These are phyloP conservation scores for Podospora tetraspora DNA, from an alignment of 495 filamentous ascomycete species.

Conservation along the genomic window DNA sequence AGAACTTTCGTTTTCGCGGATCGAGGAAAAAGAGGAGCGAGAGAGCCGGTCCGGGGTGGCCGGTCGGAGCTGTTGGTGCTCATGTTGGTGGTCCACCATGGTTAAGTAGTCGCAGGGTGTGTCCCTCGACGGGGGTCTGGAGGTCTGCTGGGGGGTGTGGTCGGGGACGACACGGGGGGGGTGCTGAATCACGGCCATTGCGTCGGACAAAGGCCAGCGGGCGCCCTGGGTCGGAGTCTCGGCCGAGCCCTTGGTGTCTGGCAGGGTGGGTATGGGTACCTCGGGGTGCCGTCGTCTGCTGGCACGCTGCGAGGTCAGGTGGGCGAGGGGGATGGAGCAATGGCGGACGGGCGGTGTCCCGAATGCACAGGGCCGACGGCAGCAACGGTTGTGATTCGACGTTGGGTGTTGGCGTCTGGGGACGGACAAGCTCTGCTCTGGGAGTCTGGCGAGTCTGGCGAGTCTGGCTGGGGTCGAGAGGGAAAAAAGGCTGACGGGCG, in stretches of 20 bases:
- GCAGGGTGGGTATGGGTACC: not conserved
- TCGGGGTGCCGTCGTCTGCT: not conserved
- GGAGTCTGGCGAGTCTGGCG: not conserved
- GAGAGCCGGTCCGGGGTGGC: conserved; percentile 36
- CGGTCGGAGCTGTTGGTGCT: conserved; percentile 15
- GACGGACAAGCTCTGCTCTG: too few species aligned
- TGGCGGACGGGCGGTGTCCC: not conserved
- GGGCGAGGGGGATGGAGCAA: not conserved
- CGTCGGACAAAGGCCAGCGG: conserved; percentile 11
- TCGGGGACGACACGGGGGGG: conserved; percentile 10
- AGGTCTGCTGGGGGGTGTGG: conserved; percentile 17
- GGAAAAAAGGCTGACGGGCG: conserved; percentile 6
- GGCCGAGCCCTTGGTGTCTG: conserved; percentile 21
- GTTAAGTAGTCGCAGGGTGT: conserved; percentile 27
- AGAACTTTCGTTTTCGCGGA: conserved; percentile 46
- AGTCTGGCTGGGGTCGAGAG: not conserved
- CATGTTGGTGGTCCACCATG: conserved; percentile 20
- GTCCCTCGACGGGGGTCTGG: conserved; percentile 16
- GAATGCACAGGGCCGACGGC: not conserved
- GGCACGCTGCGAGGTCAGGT: not conserved
- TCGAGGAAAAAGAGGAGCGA: conserved; percentile 53
- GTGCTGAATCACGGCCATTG: conserved; percentile 27
- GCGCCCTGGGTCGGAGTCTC: conserved; percentile 13
- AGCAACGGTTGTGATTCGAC: not conserved
- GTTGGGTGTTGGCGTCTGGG: too few species aligned